Conservation (phyloP, 164 flowering plant genomes). For the Kalanchoe fedtschenkoi region DNA sequence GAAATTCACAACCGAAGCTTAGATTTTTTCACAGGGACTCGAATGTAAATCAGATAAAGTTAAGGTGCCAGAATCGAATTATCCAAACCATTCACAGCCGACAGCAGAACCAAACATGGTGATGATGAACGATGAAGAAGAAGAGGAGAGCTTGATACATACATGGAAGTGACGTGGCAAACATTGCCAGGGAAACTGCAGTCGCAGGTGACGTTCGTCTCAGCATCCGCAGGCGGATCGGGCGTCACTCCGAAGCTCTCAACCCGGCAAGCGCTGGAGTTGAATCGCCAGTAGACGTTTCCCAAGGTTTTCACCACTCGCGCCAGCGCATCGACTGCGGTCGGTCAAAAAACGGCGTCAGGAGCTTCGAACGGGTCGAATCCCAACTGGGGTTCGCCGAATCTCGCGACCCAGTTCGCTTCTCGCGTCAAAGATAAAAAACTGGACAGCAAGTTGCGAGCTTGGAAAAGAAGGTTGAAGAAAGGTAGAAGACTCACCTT, state of each 20-base stretch:
- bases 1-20: neutral
- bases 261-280: neutral
- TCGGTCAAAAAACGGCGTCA: neutral
- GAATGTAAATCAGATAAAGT: no score
- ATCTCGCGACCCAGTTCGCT: neutral
- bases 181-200: conserved; percentile 6
- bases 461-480: neutral
- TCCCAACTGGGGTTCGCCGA: neutral
- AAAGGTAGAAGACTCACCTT: conserved; percentile 25
- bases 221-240: neutral
- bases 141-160: neutral
- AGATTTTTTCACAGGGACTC: no score
- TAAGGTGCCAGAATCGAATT: no score
- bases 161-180: conserved; percentile 9
- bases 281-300: conserved; percentile 1
- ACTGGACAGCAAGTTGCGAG: conserved; percentile 3
- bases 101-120: neutral
- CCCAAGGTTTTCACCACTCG: conserved; percentile 1
- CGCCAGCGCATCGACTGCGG: neutral
- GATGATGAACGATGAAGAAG: no score
- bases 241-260: neutral
- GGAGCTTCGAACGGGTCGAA: neutral
- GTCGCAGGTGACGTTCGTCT: conserved; percentile 4
- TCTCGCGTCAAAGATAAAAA: conserved; percentile 1
- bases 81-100: neutral